These are phyloP conservation scores for Ceratocystis lukuohia DNA, from an alignment of 2,329 filamentous ascomycete genomes.

Conservation along the genomic window DNA sequence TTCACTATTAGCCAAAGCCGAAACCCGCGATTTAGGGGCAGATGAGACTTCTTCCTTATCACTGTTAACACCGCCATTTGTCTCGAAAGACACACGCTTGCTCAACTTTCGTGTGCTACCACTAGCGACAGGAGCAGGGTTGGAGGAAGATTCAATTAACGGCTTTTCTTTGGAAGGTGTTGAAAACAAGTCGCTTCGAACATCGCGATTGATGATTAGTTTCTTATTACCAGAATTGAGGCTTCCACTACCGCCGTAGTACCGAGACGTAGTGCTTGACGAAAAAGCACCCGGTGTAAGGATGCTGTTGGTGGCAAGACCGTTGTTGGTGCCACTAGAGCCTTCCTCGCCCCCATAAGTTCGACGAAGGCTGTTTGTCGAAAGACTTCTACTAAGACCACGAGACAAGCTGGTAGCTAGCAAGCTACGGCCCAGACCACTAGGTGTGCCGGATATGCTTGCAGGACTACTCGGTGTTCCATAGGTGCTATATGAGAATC, in stretches of 20 bases:
- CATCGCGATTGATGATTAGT: constrained; percentile 77
- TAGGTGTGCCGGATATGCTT: constrained; percentile 51
- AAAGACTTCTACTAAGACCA: constrained; percentile 73
- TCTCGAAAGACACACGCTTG: constrained; percentile 89
- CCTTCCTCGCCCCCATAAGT: constrained; percentile 64
- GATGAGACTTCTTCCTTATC: constrained; percentile 28
- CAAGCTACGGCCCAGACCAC: constrained; percentile 51
- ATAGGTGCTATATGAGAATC: constrained; percentile 87
- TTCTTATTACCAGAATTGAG: constrained; percentile 63
- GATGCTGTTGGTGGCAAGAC: constrained; percentile 42
- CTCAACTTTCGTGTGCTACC: constrained; percentile 43
- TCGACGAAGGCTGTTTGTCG: constrained; percentile 71
- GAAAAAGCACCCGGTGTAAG: constrained; percentile 76
- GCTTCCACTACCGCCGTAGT: constrained; percentile 47
- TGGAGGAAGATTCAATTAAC: constrained; percentile 25
- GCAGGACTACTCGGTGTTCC: constrained; percentile 64
- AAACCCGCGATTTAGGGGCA: constrained; percentile 10
- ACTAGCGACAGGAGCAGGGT: constrained; percentile 12
- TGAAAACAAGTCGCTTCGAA: constrained; percentile 60
- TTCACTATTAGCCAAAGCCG: constrained; percentile 23
- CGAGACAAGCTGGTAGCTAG: constrained; percentile 53
- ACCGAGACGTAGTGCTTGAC: constrained; percentile 47
- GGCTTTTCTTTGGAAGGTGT: constrained; percentile 43
- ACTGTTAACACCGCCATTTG: constrained; percentile 34
- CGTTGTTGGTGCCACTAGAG: not conserved